Percentiles rank a stretch among this genome's conserved stretches.
phyloP scores from a whole-genome alignment of 73 alveolate species.

The Blepharisma stoltei region DNA sequence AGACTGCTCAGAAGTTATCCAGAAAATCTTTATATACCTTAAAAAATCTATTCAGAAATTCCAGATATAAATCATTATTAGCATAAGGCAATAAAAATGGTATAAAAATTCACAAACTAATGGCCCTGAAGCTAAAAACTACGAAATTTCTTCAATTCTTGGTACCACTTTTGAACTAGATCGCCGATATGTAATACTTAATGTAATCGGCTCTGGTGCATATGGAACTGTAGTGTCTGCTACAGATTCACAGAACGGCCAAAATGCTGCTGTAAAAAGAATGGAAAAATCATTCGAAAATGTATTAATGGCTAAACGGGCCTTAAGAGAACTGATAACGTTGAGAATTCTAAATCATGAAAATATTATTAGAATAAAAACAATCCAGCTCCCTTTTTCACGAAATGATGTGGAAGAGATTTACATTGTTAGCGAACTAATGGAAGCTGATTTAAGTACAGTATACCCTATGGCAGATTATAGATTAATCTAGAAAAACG shows the following conservation, averaged over 20 bases:
- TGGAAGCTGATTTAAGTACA: conserved; percentile 82
- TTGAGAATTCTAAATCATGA: conserved; percentile 26
- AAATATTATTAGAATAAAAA: conserved; percentile 2
- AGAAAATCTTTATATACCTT: too few species aligned
- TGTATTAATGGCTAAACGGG: background rate
- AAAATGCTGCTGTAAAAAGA: conserved; percentile 1
- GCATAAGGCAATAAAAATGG: too few species aligned
- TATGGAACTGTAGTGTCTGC: conserved; percentile 18
- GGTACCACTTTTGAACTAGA: conserved; percentile 39
- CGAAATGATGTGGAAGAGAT: conserved; percentile 36
- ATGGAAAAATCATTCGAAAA: conserved; percentile 29
- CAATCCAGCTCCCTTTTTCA: background rate
- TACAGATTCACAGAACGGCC: background rate
- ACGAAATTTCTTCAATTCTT: background rate
- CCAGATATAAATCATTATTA: too few species aligned
- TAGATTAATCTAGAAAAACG: too few species aligned
- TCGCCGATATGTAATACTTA: conserved; percentile 44
- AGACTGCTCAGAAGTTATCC: too few species aligned
- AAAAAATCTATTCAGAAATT: too few species aligned
- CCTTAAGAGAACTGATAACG: conserved; percentile 16
- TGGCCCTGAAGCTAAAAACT: too few species aligned
- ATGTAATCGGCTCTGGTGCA: conserved; percentile 39
- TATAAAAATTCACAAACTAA: too few species aligned
- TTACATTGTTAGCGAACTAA: conserved; percentile 73
- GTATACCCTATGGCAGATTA: conserved; percentile 72